phyloP scores from a whole-genome alignment of 495 filamentous ascomycete species.

The Corynascus novoguineensis region DNA sequence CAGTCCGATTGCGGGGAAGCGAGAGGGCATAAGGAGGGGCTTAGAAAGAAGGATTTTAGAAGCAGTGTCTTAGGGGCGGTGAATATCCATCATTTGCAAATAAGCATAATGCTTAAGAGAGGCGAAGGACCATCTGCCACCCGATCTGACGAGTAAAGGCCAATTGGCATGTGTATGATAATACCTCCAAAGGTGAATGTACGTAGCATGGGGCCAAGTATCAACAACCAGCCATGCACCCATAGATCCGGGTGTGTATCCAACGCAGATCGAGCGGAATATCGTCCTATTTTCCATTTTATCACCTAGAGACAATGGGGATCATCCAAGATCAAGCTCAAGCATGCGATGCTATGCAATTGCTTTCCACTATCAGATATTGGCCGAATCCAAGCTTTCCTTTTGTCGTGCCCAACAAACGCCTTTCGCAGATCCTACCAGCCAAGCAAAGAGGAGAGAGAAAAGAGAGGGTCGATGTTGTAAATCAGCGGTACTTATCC shows the following conservation, averaged over 20 bases:
- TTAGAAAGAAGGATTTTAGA: neutral
- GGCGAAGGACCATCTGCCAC: no score
- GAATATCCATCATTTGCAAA: neutral
- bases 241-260: no score
- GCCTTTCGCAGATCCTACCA: neutral
- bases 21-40: constrained; percentile 58
- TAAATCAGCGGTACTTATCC: constrained; percentile 57
- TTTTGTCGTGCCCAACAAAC: neutral
- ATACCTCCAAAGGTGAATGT: no score
- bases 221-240: no score
- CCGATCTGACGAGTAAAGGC: no score
- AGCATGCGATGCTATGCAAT: neutral
- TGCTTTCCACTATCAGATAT: neutral
- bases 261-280: neutral
- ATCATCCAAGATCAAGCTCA: neutral
- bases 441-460: neutral
- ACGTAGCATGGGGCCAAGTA: no score
- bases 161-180: no score
- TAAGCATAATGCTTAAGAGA: neutral
- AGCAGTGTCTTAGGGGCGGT: neutral
- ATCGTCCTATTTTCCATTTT: neutral
- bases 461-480: neutral
- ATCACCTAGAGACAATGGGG: neutral
- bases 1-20: constrained; percentile 87
- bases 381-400: neutral